phyloP scores from a whole-genome alignment of 192 early-diverging fungal genomes.

The Coemansia sp. region DNA sequence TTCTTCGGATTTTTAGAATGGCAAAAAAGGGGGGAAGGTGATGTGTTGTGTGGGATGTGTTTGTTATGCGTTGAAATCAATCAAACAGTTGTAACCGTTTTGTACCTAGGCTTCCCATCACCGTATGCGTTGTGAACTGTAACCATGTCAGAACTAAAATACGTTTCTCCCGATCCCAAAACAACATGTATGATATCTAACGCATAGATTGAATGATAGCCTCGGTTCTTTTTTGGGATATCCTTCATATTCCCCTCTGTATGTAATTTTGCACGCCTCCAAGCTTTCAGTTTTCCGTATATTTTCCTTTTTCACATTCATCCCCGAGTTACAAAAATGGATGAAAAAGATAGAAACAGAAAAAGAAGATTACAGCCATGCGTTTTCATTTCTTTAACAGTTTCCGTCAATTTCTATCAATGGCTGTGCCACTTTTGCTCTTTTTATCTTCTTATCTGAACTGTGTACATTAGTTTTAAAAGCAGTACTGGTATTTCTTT shows the following conservation, averaged over 20 bases:
- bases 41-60: too few relatives aligned
- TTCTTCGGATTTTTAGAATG: too few relatives aligned
- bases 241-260: background rate
- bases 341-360: too few relatives aligned
- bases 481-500: background rate
- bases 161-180: background rate
- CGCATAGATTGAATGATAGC: background rate
- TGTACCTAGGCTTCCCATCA: too few relatives aligned
- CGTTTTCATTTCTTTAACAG: background rate
- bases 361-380: background rate
- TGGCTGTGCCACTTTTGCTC: slow-evolving; percentile 1
- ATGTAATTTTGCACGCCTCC: background rate
- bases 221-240: background rate
- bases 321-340: background rate
- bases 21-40: too few relatives aligned
- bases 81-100: background rate
- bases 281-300: background rate
- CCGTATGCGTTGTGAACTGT: background rate
- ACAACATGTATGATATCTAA: background rate
- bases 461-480: too few relatives aligned
- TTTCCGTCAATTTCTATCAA: slow-evolving; percentile 5
- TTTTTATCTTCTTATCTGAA: background rate
- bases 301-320: background rate
- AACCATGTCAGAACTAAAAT: background rate
- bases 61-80: background rate